Percentiles rank a stretch among this genome's conserved stretches.
Conservation (phyloP, 495 filamentous ascomycete species). For the Trichoderma reesei region DNA sequence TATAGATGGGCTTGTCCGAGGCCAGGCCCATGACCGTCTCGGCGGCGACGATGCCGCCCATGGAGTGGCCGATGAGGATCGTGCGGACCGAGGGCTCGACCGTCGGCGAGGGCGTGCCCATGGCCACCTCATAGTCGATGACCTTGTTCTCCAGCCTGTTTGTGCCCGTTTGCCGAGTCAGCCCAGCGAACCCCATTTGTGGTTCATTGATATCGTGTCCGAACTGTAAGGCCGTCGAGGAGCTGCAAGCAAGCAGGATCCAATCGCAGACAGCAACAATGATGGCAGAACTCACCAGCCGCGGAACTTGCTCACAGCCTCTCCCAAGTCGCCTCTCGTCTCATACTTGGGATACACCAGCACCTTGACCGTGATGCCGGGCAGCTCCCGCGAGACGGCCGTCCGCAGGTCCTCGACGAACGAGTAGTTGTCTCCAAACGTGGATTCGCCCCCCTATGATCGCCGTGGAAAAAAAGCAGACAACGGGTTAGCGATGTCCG, state of each 20-base stretch:
- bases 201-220: too few relatives aligned
- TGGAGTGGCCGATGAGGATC: constrained; percentile 82
- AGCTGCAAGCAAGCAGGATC: too few relatives aligned
- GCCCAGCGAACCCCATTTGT: not conserved
- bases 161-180: not conserved
- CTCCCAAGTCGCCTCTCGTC: constrained; percentile 75
- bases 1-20: constrained; percentile 54
- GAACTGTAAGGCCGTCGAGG: too few relatives aligned
- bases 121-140: constrained; percentile 85
- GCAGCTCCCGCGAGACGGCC: constrained; percentile 59
- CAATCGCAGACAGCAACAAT: too few relatives aligned
- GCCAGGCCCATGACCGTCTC: constrained; percentile 67
- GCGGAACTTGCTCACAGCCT: constrained; percentile 70
- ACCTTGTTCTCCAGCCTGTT: constrained; percentile 80
- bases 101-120: constrained; percentile 74
- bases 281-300: constrained; percentile 60
- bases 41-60: constrained; percentile 95
- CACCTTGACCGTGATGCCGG: constrained; percentile 58
- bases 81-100: constrained; percentile 80
- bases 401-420: constrained; percentile 68
- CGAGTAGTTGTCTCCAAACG: constrained; percentile 54
- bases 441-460: constrained; percentile 72
- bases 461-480: not conserved
- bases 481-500: too few relatives aligned
- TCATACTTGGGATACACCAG: constrained; percentile 85